Base-by-base conservation (phyloP, 768 basidiomycete genomes). In the Tubosaeta sp. region DNA sequence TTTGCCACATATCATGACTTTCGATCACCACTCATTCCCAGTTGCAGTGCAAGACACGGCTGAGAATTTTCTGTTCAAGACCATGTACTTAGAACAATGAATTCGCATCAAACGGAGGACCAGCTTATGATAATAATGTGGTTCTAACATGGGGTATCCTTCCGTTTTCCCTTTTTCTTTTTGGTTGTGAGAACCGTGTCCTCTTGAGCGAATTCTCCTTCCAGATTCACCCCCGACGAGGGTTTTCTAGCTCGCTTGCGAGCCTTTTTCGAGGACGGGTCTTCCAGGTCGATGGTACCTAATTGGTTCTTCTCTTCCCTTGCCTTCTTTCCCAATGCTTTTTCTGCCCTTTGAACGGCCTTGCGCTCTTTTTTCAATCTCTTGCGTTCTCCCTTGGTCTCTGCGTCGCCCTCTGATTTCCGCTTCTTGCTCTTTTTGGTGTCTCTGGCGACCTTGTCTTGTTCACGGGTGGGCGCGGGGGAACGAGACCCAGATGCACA, bases 31-130 rank as follows among this genome's bases (percentile, higher is more conserved):
- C 19, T 24, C 51, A 57, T 55, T 51, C 27, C 48, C 46, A n/a
- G 41, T 31, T 21, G 30, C 49, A 51, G 43, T 36, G 22, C 39
- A 47, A 45, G 44, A 55, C 22, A 61, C 42, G 42, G 11, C 42
- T 21, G 25, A 34, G 38, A 56, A 47, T 29, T 16, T 53, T 60
- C 11, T 47, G 53, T 60, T 35, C 41, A 52, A 51, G 60, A 63
- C 52, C 52, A 63, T 63, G 62, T 63, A n/a, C n/a, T n/a, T n/a
- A 64, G 62, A 64, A 51, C 54, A 66, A 58, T 45, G 53, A 60
- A 49, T 21, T 25, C 49, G 22, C 51, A 40, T 55, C 46, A 54
- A 54, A 31, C 19, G 32, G 30, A 56, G 40, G 48, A 43, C 44
- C 41, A 39, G 27, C 8, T 55, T 27, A 45, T 52, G 46, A 48